Percentiles rank a stretch among this genome's conserved stretches.
Conservation (phyloP, 1,139 yeast species). For the Diutina pseudorugosa region DNA sequence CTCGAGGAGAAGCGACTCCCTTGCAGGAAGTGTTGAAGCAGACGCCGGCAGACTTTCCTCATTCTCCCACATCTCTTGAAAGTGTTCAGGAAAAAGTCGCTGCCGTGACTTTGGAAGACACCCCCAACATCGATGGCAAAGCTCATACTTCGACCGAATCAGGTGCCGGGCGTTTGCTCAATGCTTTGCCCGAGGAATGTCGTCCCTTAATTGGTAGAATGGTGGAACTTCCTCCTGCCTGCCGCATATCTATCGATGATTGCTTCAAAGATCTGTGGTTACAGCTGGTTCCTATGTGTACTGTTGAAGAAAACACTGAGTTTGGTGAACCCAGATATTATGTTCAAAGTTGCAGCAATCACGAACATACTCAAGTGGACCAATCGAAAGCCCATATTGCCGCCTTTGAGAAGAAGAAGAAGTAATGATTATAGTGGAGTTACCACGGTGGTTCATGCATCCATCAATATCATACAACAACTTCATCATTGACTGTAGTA, state of each 20-base stretch:
- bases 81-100: conserved; percentile 9
- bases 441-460: too few species aligned
- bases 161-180: conserved; percentile 58
- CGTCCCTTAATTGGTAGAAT: conserved; percentile 54
- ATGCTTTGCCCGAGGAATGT: conserved; percentile 60
- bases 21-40: conserved; percentile 28
- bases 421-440: background rate
- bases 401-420: conserved; percentile 67
- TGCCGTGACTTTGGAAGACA: conserved; percentile 7
- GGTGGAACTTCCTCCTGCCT: conserved; percentile 78
- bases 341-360: conserved; percentile 38
- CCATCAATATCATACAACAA: too few species aligned
- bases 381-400: conserved; percentile 95
- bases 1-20: conserved; percentile 33
- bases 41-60: conserved; percentile 19
- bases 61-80: background rate
- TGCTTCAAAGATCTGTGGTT: conserved; percentile 77
- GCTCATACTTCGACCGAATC: conserved; percentile 46
- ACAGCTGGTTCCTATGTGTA: conserved; percentile 50
- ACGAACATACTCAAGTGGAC: conserved; percentile 78
- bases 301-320: conserved; percentile 31
- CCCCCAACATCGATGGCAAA: conserved; percentile 20
- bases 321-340: conserved; percentile 24
- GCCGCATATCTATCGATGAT: conserved; percentile 76
- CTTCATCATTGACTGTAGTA: too few species aligned